Conservation (phyloP, 2,329 filamentous ascomycete genomes). For the Delphinella strobiligena region DNA sequence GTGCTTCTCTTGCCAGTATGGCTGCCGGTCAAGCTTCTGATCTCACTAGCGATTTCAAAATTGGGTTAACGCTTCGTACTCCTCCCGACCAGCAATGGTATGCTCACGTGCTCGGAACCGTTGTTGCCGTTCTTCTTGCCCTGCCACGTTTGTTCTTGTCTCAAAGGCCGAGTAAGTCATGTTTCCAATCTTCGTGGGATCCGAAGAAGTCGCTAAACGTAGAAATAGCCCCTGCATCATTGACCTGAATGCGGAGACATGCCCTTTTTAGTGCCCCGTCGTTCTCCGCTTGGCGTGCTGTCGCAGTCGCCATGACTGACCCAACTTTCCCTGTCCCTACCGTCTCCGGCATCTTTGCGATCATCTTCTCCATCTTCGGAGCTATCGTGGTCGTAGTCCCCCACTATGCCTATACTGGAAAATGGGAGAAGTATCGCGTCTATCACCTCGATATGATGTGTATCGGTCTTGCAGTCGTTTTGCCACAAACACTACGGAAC, state of each 20-base stretch:
- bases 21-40: constrained; percentile 31
- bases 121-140: constrained; percentile 53
- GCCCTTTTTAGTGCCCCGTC: constrained; percentile 51
- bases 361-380: constrained; percentile 42
- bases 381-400: constrained; percentile 40
- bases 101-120: constrained; percentile 51
- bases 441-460: constrained; percentile 53
- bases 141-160: constrained; percentile 56
- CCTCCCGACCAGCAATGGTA: constrained; percentile 54
- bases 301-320: constrained; percentile 49
- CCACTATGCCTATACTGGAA: constrained; percentile 42
- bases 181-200: too few species aligned
- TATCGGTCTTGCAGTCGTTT: constrained; percentile 46
- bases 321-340: constrained; percentile 43
- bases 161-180: constrained; percentile 45
- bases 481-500: constrained; percentile 45
- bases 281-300: constrained; percentile 53
- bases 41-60: constrained; percentile 52
- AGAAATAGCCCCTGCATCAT: constrained; percentile 57
- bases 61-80: constrained; percentile 54
- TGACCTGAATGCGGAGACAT: constrained; percentile 33
- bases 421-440: constrained; percentile 39
- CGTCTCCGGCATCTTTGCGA: constrained; percentile 44
- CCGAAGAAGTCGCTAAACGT: too few species aligned
- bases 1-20: constrained; percentile 35